A percentile compares a stretch with the other conserved stretches of the same genome.
phyloP scores from a whole-genome alignment of 352 stramenopile genomes.

The Globisporangium echinulatum region DNA sequence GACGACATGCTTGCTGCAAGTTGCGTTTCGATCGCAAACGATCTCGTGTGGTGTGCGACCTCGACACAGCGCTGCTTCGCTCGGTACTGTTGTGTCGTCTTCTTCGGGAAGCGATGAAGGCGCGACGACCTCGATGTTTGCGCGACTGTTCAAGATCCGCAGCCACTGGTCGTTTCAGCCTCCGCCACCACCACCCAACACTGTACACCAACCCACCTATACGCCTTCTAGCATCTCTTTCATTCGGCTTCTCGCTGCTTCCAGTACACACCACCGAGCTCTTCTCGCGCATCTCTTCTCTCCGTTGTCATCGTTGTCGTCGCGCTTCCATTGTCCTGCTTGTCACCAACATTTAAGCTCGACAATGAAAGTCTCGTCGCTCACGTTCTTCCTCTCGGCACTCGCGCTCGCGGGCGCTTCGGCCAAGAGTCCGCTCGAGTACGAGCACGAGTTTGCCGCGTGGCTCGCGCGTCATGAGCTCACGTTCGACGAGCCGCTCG shows the following conservation, averaged over 20 bases:
- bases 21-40: not conserved
- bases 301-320: not conserved
- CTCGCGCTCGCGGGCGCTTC: not conserved
- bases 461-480: constrained; percentile 15
- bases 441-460: constrained; percentile 19
- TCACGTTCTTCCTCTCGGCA: constrained; percentile 8
- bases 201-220: not conserved
- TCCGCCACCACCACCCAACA: too few relatives aligned
- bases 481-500: constrained; percentile 12
- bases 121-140: not conserved
- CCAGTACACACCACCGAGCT: not conserved
- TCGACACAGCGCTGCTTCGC: not conserved
- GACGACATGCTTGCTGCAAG: constrained; percentile 5
- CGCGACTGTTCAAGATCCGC: not conserved
- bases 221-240: not conserved
- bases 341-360: not conserved
- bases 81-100: too few relatives aligned
- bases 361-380: constrained; percentile 10
- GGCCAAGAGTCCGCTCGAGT: constrained; percentile 9
- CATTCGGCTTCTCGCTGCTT: not conserved
- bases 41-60: not conserved
- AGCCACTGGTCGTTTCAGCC: too few relatives aligned
- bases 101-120: not conserved
- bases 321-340: not conserved
- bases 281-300: not conserved